Evolutionary conservation across 352 stramenopile species (phyloP), one percentile per base, ranked within the genome.

Genomic region (Globisporangium alternatum): DNA sequence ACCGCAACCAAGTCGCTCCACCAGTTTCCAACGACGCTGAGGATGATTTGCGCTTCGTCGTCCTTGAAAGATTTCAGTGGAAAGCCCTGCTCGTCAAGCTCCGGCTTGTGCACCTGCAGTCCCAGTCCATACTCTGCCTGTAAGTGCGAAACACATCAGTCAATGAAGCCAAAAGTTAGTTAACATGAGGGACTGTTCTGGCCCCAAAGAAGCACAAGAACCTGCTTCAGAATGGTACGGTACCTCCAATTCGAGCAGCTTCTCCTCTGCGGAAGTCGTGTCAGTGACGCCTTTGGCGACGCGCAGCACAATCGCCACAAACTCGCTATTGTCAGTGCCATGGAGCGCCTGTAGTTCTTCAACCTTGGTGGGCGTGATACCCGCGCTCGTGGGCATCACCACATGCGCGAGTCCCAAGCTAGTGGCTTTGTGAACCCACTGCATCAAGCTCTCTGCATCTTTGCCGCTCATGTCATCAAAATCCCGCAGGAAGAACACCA

Each of bases 261-360:
- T 91, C 13, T 90, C 71, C 8, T 76, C 39, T n/a, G 71, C 74
- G 6, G 71, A 74, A 1, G 69, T 77, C 10, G 21, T 19, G 60
- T 93, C 84, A 0, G 77, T 73, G 2, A 75, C 41, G 8, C 61
- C 65, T 44, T 86, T 86, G 17, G 82, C 78, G 21, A 83, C 65
- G 19, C 82, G 84, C 62, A 93, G 53, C 37, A 91, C 67, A 28
- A 93, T 82, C 17, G 76, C 76, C 37, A 90, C 73, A 62, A 91
- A 90, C 33, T 80, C 70, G 7, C 68, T 66, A 7, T 64, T 66
- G 1, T 66, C 47, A 0, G 60, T 64, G 37, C 72, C 70, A 63
- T 83, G 66, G 0, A 72, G 70, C 9, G 39, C 41, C 53, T 88
- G 76, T 37, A 84, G 67, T 56, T 65, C 71, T 5, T 76, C 51